These are phyloP conservation scores for Ammopiptanthus mongolicus DNA, from an alignment of 306 rosid genomes.

Conservation along the genomic window DNA sequence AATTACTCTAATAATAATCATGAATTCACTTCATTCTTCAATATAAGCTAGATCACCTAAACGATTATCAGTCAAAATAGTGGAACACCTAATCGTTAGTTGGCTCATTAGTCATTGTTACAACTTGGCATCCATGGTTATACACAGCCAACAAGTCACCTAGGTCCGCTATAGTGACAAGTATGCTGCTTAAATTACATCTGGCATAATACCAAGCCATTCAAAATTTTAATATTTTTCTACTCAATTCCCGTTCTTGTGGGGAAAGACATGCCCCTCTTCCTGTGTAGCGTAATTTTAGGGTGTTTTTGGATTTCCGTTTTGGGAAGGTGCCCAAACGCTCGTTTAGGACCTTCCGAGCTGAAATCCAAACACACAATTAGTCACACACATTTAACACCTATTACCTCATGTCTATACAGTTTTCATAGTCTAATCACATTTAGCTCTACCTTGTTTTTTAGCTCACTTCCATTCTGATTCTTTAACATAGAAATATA, in stretches of 20 bases:
- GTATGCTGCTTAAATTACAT: not conserved
- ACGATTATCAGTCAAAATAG: not conserved
- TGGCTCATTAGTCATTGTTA: not conserved
- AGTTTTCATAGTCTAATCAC: not conserved
- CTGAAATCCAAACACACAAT: too few species aligned
- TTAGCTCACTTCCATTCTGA: not conserved
- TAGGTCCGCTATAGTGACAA: not conserved
- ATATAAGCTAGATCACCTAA: not conserved
- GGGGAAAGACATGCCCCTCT: conserved; percentile 5
- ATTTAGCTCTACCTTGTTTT: not conserved
- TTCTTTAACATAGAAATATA: not conserved
- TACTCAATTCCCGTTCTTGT: not conserved
- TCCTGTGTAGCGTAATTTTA: not conserved
- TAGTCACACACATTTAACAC: not conserved
- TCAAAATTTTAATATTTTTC: not conserved
- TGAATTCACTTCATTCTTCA: conserved; percentile 9
- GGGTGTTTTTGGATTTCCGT: too few species aligned
- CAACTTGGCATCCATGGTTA: not conserved
- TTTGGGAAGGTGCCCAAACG: too few species aligned
- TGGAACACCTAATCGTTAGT: not conserved
- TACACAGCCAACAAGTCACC: not conserved
- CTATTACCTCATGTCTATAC: not conserved
- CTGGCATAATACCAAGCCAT: not conserved
- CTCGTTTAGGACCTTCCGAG: too few species aligned
- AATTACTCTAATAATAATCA: too few species aligned